Evolutionary conservation across 1,284 basidiomycete species (phyloP).

Genomic region (Pascua guehoae): DNA sequence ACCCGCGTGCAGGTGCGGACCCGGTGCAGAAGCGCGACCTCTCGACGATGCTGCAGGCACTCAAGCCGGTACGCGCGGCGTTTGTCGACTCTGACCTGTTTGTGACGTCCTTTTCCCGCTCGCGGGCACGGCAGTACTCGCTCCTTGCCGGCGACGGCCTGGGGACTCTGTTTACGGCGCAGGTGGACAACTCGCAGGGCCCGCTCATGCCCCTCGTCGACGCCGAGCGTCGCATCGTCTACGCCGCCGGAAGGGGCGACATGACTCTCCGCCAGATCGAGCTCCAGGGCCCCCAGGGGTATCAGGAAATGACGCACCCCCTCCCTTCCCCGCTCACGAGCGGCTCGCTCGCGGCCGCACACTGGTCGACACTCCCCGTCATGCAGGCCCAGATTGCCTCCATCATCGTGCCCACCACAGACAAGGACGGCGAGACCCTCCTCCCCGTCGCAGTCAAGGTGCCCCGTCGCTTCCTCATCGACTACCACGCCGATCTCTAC

Average conservation of each 20-base stretch:
- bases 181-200: constrained; percentile 47
- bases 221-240: constrained; percentile 46
- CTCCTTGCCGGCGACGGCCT: constrained; percentile 30
- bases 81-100: constrained; percentile 45
- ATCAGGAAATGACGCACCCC: constrained; percentile 40
- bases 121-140: constrained; percentile 34
- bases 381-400: constrained; percentile 52
- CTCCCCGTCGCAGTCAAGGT: constrained; percentile 47
- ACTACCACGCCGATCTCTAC: constrained; percentile 51
- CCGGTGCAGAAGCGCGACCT: constrained; percentile 19
- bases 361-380: constrained; percentile 42
- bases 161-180: constrained; percentile 32
- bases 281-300: constrained; percentile 38
- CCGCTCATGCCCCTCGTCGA: constrained; percentile 47
- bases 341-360: constrained; percentile 38
- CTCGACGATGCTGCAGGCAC: constrained; percentile 31
- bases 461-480: constrained; percentile 50
- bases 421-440: constrained; percentile 45
- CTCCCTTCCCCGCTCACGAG: constrained; percentile 38
- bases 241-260: constrained; percentile 48
- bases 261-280: constrained; percentile 50
- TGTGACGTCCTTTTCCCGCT: constrained; percentile 47
- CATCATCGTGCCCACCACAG: constrained; percentile 39
- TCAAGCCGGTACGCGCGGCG: constrained; percentile 41
- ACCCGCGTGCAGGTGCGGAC: constrained; percentile 31